Evolutionary conservation across 164 flowering plant genomes (phyloP), one percentile per base, ranked within the genome.

Genomic region (Litsea cubeba): DNA sequence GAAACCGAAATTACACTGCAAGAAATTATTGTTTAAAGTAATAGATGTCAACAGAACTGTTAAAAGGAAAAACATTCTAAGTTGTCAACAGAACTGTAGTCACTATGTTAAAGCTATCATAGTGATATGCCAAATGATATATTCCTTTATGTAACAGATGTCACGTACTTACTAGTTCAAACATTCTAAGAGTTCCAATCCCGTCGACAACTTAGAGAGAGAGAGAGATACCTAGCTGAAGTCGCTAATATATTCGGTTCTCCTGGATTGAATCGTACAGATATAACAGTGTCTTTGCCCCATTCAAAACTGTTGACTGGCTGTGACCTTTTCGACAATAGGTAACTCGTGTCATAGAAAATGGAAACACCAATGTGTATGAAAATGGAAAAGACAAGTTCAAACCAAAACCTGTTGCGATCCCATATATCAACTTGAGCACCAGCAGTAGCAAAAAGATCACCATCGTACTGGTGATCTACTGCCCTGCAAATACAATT

Each of bases 371-470:
- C 15, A 14, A 18, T 25, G 57, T 18, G 68, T 49, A 68, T 30
- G 14, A 17, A 32, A 26, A 58, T 7, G 30, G 5, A 15, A 10
- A 54, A 35, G 57, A 23, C 64, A 70, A 66, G 15, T 35, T 62
- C 18, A 32, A 65, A 74, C 17, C 22, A 46, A 68, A 74, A 95
- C 99, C 98, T 95, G 76, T 90, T 93, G 76, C 87, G 97, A 84
- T 93, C 91, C 99, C 99, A 95, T 75, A 95, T 90, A 77, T 95
- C 94, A 57, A 95, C 90, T 87, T 88, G 92, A 75, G 94, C 94
- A 71, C 99, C 97, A 78, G 88, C 98, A 60, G 99, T 95, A 54
- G 98, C 98, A 87, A 95, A 95, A 32, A 86, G 87, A 69, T 83
- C 82, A 81, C 91, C 93, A 57, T 85, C 89, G 89, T 90, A 89